Evolutionary conservation across 352 stramenopile genomes (phyloP), one percentile per base, ranked within the genome.

Genomic region (Globisporangium nagaii): DNA sequence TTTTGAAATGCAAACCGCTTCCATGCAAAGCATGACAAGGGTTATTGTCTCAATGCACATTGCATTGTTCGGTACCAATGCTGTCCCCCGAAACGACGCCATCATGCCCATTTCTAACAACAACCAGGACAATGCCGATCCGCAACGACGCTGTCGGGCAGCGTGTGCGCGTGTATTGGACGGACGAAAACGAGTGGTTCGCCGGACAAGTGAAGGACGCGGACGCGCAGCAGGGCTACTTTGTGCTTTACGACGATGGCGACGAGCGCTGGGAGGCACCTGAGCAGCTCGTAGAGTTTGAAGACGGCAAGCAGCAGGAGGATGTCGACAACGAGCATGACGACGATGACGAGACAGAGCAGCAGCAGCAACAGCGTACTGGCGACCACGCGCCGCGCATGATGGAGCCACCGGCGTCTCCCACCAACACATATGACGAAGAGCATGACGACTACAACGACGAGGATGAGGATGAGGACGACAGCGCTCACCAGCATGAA

Each of bases 221-320:
- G 4, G 65, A 84, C 17, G 54, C 58, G 1, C 40, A 10, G 5
- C 64, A 84, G 43, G 79, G 80, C 22, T 79, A 70, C 46, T 93
- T 72, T 25, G 73, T 93, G 27, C 52, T 87, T 10, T 92, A 93
- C 42, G 84, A 93, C 56, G 84, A 92, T 42, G 81, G 84, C 12
- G 84, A 93, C 56, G 75, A 90, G 65, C 74, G 76, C 24, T 93
- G 84, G 84, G 79, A 91, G 66, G 50, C 58, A 0, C 32, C 56
- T 0, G 41, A 36, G 2, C 58, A 75, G 47, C 66, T 62, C 30
- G 73, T 86, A 37, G 47, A 66, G 8, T 66, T 90, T 17, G 70
- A 74, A 40, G 67, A 54, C 5, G 11, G 17, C 25, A n/a, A 39
- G 5, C 24, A 30, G 7, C 20, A 44, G 8, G n/a, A 53, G 1